Base-by-base conservation (phyloP, 1,284 basidiomycete genomes). In the Ustilago loliicola region DNA sequence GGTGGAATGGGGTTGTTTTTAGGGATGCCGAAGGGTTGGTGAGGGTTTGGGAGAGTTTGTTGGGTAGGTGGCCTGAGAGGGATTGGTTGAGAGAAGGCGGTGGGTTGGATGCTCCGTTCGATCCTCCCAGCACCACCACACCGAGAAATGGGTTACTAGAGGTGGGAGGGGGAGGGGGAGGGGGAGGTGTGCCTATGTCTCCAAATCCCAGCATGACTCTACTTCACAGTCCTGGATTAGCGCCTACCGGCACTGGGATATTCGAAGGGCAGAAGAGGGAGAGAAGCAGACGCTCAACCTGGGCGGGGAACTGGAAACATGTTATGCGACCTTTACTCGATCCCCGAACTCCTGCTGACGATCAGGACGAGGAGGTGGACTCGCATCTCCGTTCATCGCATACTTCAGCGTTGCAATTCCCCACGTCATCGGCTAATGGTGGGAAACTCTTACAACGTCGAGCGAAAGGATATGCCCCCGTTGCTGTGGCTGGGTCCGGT, bases 1-100 rank as follows among this genome's bases (percentile, higher is more conserved):
- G 92, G 2, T 87, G 90, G 77, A 98, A 98, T 82, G 96, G 96
- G 0, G 89, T 92, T 10, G 88, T 93, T 1, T 98, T 99, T 87
- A 87, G 89, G 60, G 89, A 90, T 57, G 91, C 92, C 0, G 86
- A 88, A 21, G 90, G 95, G 77, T 88, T 99, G 25, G 91, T 92
- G 0, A 82, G 88, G 23, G 92, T 94, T 77, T 84, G 98, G 17
- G 90, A 92, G 62, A 72, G 72, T 30, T 38, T 84, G 50, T 58
- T 83, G n/a, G 71, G 67, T 0, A 52, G 29, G 2, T 72, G 74
- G 48, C 76, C 76, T 5, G 23, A 29, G 42, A 27, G 36, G 13
- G 67, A 67, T 27, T 79, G 76, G 76, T 53, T 79, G 27, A 27
- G 21, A n/a, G 15, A n/a, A 7, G 68, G 72, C 0, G 42, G 36